Conservation (phyloP, 179 eudicot genomes). For the Silene noctiflora region DNA sequence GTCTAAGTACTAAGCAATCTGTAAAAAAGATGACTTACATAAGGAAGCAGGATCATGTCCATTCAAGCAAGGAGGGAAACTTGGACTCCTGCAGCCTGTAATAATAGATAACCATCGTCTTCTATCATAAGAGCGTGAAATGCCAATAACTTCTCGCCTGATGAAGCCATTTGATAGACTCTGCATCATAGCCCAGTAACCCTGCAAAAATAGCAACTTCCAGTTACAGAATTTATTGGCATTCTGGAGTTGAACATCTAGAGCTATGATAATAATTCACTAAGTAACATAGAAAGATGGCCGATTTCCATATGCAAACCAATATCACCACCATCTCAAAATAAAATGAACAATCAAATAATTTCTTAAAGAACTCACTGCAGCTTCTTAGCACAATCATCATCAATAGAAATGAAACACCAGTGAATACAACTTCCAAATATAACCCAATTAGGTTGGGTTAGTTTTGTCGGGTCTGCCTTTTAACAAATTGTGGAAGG, state of each 20-base stretch:
- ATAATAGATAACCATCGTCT: conserved; percentile 30
- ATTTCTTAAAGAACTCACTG: background rate
- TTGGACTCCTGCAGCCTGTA: conserved; percentile 31
- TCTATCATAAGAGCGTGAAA: conserved; percentile 30
- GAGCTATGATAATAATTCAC: background rate
- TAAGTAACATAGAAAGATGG: background rate
- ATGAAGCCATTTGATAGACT: conserved; percentile 32
- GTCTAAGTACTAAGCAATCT: background rate
- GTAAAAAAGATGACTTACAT: conserved; percentile 33
- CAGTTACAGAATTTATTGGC: background rate
- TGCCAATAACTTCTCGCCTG: conserved; percentile 37
- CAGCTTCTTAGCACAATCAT: background rate
- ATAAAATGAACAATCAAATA: background rate
- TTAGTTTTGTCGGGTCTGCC: no score
- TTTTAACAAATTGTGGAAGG: no score
- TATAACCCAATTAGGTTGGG: background rate
- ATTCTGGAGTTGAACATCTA: background rate
- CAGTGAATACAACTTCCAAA: background rate
- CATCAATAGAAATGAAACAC: background rate
- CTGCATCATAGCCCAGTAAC: conserved; percentile 37
- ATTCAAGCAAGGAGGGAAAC: conserved; percentile 31
- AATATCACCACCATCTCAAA: background rate
- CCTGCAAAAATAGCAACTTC: conserved; percentile 27
- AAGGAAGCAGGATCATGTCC: conserved; percentile 21
- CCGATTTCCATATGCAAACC: background rate